Conservation (phyloP, 2,329 filamentous ascomycete genomes). For the Dryadomyces quercus-mongolicae region DNA sequence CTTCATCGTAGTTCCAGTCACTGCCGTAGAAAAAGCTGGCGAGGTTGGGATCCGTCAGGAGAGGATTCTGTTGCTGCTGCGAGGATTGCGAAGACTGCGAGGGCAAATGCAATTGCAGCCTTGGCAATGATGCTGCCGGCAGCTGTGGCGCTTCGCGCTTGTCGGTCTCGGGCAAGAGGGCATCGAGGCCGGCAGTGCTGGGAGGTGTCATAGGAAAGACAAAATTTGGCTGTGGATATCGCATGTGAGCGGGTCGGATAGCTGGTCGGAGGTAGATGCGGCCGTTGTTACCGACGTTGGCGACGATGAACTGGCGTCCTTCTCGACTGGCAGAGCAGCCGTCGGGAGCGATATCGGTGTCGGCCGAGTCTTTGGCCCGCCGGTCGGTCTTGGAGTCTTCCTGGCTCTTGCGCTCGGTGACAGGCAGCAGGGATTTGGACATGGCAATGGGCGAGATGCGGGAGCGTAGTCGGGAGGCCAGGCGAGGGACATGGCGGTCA, state of each 20-base stretch:
- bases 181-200: slow-evolving; percentile 43
- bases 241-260: slow-evolving; percentile 47
- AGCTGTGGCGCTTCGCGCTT: slow-evolving; percentile 12
- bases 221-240: slow-evolving; percentile 49
- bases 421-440: slow-evolving; percentile 29
- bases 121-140: slow-evolving; percentile 1
- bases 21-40: slow-evolving; percentile 17
- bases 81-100: slow-evolving; percentile 7
- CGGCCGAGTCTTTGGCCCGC: slow-evolving; percentile 34
- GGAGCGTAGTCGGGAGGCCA: slow-evolving; percentile 15
- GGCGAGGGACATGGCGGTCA: slow-evolving; percentile 8
- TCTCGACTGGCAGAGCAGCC: slow-evolving; percentile 48
- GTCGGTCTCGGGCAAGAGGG: slow-evolving; percentile 22
- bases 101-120: slow-evolving; percentile 12
- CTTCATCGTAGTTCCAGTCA: slow-evolving; percentile 32
- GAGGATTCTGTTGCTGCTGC: background rate
- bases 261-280: slow-evolving; percentile 64
- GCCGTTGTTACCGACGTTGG: slow-evolving; percentile 73
- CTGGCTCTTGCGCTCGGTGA: slow-evolving; percentile 33
- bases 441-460: slow-evolving; percentile 15
- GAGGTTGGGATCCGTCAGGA: background rate
- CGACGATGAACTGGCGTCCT: slow-evolving; percentile 64
- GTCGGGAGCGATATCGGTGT: slow-evolving; percentile 46
- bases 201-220: slow-evolving; percentile 50
- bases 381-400: slow-evolving; percentile 23